Evolutionary conservation across 2,329 filamentous ascomycete genomes (phyloP).

Genomic region (Coccinonectria pachysandricola): DNA sequence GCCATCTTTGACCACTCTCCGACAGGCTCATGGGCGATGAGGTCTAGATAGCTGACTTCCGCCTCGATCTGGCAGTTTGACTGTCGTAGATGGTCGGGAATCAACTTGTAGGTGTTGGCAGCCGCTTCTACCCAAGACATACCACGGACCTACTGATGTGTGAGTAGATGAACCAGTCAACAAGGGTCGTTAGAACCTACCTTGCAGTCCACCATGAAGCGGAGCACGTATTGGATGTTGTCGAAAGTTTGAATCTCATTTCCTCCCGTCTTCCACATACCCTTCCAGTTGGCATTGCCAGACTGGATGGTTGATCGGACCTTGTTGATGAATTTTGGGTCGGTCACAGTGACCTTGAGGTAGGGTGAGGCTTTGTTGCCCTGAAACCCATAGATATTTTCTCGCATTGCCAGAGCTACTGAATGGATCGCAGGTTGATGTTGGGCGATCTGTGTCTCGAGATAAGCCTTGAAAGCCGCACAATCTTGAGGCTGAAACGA

Average conservation of each 20-base stretch:
- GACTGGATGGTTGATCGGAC: constrained; percentile 67
- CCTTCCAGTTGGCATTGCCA: constrained; percentile 77
- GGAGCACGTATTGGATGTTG: constrained; percentile 85
- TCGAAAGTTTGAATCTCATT: constrained; percentile 83
- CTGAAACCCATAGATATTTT: constrained; percentile 90
- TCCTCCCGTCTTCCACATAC: constrained; percentile 65
- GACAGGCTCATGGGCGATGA: constrained; percentile 78
- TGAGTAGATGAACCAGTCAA: constrained; percentile 8
- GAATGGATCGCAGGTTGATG: constrained; percentile 67
- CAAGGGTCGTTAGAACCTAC: constrained; percentile 31
- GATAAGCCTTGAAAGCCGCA: constrained; percentile 63
- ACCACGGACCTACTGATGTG: constrained; percentile 55
- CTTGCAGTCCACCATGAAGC: constrained; percentile 97
- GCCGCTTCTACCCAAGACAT: constrained; percentile 97
- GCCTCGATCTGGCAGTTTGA: constrained; percentile 98
- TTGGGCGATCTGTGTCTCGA: constrained; percentile 70
- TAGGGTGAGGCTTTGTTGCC: constrained; percentile 88
- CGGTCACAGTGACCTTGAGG: constrained; percentile 84
- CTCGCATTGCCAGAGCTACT: constrained; percentile 70
- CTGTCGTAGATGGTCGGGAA: constrained; percentile 56
- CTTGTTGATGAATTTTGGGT: constrained; percentile 72
- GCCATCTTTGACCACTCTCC: constrained; percentile 99
- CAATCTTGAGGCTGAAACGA: constrained; percentile 73
- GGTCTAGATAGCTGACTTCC: constrained; percentile 66
- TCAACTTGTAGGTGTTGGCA: constrained; percentile 59